Evolutionary conservation across 2,329 filamentous ascomycete genomes (phyloP).

Genomic region (Fusarium nodosum): DNA sequence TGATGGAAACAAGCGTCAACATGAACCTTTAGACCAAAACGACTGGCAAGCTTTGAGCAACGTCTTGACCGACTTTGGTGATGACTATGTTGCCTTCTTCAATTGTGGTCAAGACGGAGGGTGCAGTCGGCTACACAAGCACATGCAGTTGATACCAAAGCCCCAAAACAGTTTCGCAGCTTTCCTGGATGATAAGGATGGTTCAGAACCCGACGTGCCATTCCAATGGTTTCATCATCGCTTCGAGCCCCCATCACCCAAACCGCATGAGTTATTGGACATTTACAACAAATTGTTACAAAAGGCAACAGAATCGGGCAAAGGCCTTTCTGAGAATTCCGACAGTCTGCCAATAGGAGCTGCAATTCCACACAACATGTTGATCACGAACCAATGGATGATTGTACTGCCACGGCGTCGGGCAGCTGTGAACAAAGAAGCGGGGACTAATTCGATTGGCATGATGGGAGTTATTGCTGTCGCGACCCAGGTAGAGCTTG

Average conservation of each 20-base stretch:
- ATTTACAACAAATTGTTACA: neutral
- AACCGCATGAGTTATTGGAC: accelerated
- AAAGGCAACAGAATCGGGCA: accelerated
- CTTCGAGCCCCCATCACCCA: accelerated
- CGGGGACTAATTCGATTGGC: slow-evolving; percentile 3
- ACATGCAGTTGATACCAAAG: slow-evolving; percentile 9
- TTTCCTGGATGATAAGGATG: neutral
- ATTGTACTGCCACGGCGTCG: neutral
- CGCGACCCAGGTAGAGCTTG: neutral
- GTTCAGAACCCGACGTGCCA: accelerated
- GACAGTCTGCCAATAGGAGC: accelerated
- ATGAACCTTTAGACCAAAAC: accelerated
- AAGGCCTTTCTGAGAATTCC: neutral
- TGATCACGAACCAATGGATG: slow-evolving; percentile 1
- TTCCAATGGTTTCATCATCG: slow-evolving; percentile 3
- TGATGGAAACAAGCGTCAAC: neutral
- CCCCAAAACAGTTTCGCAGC: neutral
- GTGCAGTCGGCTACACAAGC: slow-evolving; percentile 12
- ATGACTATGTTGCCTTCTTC: neutral
- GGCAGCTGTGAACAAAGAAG: neutral
- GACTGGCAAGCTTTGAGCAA: neutral
- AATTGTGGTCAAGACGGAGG: slow-evolving; percentile 14
- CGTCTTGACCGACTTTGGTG: neutral
- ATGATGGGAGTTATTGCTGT: slow-evolving; percentile 14
- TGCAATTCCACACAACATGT: neutral